These are phyloP conservation scores for Escallonia herrerae DNA, from an alignment of 129 eudicot genomes.

Conservation along the genomic window DNA sequence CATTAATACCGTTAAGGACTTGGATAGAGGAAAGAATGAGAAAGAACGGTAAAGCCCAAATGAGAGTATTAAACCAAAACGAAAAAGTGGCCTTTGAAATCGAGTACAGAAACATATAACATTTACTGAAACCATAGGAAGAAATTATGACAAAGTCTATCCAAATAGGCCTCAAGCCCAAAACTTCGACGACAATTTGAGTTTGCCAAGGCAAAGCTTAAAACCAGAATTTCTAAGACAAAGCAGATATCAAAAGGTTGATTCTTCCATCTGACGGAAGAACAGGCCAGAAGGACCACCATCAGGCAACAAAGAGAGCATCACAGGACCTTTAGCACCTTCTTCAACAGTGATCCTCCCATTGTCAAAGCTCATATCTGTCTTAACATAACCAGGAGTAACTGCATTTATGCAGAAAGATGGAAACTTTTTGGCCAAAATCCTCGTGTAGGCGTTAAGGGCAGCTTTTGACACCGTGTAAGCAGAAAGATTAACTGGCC, in stretches of 20 bases:
- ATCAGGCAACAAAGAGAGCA: conserved; percentile 9
- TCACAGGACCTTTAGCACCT: conserved; percentile 12
- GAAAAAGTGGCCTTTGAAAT: no score
- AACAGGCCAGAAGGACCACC: conserved; percentile 19
- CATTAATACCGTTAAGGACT: no score
- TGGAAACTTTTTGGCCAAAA: conserved; percentile 14
- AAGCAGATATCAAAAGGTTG: conserved; percentile 2
- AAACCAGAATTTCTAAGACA: neutral
- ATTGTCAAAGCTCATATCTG: conserved; percentile 4
- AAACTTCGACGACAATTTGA: no score
- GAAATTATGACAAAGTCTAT: no score
- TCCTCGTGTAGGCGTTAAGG: conserved; percentile 17
- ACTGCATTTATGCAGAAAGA: conserved; percentile 11
- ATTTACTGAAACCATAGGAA: no score
- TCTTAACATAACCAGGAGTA: conserved; percentile 17
- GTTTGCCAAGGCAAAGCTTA: neutral
- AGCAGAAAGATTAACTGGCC: neutral
- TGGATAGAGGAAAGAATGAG: no score
- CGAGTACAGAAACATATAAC: no score
- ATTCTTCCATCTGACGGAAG: conserved; percentile 2
- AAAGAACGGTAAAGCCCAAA: no score
- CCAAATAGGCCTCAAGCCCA: no score
- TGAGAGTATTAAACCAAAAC: no score
- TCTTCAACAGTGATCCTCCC: conserved; percentile 7
- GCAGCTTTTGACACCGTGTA: conserved; percentile 20